A percentile compares a stretch with the other conserved stretches of the same genome.
These are phyloP conservation scores for Ustilago xerochloae DNA, from an alignment of 1,284 basidiomycete species.

Conservation along the genomic window DNA sequence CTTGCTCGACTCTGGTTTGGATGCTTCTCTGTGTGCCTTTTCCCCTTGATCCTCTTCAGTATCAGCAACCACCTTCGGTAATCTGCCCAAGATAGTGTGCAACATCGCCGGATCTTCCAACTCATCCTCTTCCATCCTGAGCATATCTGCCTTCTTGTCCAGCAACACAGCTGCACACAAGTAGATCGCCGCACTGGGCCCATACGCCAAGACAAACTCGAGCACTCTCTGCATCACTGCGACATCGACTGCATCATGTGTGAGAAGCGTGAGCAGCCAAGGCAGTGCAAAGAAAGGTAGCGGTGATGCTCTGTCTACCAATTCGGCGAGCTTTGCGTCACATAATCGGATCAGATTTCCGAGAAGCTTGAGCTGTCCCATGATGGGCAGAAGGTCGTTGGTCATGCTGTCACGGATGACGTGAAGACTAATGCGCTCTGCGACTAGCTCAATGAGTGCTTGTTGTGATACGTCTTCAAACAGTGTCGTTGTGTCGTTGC, in stretches of 20 bases:
- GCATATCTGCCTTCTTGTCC: constrained; percentile 19
- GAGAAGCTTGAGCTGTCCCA: constrained; percentile 80
- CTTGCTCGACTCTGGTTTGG: not conserved
- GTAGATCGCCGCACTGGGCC: constrained; percentile 83
- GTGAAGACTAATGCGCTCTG: constrained; percentile 79
- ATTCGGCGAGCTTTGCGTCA: constrained; percentile 77
- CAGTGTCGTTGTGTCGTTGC: not conserved
- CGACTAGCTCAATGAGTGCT: constrained; percentile 23
- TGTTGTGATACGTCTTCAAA: constrained; percentile 2
- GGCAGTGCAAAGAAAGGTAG: constrained; percentile 88
- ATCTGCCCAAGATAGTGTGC: constrained; percentile 41
- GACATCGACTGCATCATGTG: constrained; percentile 82
- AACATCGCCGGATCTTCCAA: constrained; percentile 49
- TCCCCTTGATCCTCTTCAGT: not conserved
- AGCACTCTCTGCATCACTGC: constrained; percentile 81
- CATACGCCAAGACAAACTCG: constrained; percentile 84
- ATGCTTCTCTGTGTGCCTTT: not conserved
- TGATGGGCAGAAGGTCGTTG: constrained; percentile 80
- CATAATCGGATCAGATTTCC: constrained; percentile 77
- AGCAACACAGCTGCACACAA: constrained; percentile 76
- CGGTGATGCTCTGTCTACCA: constrained; percentile 76
- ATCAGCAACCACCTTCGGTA: constrained; percentile 22
- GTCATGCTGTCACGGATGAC: constrained; percentile 90
- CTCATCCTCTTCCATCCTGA: constrained; percentile 26
- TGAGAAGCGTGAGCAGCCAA: constrained; percentile 88